Base-by-base conservation (phyloP, 345 rosid species). In the Bruguiera gymnorhiza region DNA sequence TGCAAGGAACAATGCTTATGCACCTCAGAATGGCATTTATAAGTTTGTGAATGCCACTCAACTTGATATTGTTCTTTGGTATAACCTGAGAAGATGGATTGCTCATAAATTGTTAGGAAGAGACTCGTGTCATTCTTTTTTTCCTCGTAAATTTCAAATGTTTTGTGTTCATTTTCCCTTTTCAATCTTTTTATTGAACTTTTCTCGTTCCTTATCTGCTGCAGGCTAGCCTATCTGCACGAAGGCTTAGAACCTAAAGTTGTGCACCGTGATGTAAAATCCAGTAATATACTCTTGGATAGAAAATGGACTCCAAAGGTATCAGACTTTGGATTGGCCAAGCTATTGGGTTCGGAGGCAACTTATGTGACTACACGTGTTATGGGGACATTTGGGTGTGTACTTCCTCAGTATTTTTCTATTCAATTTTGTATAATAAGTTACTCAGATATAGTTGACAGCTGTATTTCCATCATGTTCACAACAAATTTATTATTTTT, bases 181-280 rank as follows among this genome's bases (percentile, higher is more conserved):
- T 23, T 55, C 29, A 2, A 23, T 8, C 59, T 23, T 23, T 26
- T 3, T 5, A 9, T 23, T 23, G 15, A 63, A 37, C 21, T 66
- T 37, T 53, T 53, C 24, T 20, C 23, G 58, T 81, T 76, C 67
- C 74, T 58, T 39, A 32, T 63, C 9, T 67, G 46, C 51, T 69
- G 62, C 87, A 90, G 98, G 72, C 82, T 90, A 62, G 93, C 97
- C n/a, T 90, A 90, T 83, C 82, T 93, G 79, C 98, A 93, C 31
- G 97, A 90, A 81, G 98, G 98, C 54, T 88, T 93, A 72, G 96
- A 93, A 73, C 98, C 98, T 21, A 93, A 90, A 82, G 98, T 90
- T 62, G 97, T 90, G 75, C 98, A 93, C 60, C 93, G 96, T 16
- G 97, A 93, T 78, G 96, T 93, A 65, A 93, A 93, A 78, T 90